Conservation (phyloP, 495 filamentous ascomycete species). For the Penicillium bialowiezense region DNA sequence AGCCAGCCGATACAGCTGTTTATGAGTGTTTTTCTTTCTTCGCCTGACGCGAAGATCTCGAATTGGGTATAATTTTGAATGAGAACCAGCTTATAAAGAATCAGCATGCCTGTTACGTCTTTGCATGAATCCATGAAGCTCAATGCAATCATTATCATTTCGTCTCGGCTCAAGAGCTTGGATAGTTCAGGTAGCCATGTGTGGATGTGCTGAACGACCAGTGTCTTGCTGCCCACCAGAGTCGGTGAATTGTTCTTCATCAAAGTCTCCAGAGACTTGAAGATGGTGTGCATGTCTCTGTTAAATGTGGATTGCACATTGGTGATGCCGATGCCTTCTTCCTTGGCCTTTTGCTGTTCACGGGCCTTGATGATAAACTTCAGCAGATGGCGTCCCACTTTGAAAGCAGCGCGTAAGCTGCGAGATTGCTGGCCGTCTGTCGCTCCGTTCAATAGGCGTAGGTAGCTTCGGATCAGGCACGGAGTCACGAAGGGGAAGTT, state of each 20-base stretch:
- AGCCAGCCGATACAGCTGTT: conserved; percentile 88
- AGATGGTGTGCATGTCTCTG: conserved; percentile 79
- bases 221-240: conserved; percentile 87
- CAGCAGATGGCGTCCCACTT: conserved; percentile 88
- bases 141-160: conserved; percentile 87
- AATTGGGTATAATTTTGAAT: conserved; percentile 85
- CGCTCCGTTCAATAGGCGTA: conserved; percentile 72
- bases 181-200: conserved; percentile 89
- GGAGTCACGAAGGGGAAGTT: conserved; percentile 92
- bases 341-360: conserved; percentile 82
- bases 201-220: conserved; percentile 96
- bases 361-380: conserved; percentile 93
- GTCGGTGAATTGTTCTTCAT: conserved; percentile 85
- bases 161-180: conserved; percentile 69
- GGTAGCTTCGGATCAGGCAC: conserved; percentile 86
- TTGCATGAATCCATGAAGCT: conserved; percentile 92
- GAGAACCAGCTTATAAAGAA: conserved; percentile 90
- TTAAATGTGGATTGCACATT: conserved; percentile 73
- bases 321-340: conserved; percentile 85
- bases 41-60: conserved; percentile 71
- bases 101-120: conserved; percentile 82
- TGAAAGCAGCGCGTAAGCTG: conserved; percentile 86
- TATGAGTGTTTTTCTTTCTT: conserved; percentile 69
- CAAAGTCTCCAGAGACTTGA: conserved; percentile 80
- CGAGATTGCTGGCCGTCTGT: conserved; percentile 77